Percentiles rank a stretch among this genome's conserved stretches.
Conservation (phyloP, 441 rosid genomes). For the Heliophila coronopifolia region DNA sequence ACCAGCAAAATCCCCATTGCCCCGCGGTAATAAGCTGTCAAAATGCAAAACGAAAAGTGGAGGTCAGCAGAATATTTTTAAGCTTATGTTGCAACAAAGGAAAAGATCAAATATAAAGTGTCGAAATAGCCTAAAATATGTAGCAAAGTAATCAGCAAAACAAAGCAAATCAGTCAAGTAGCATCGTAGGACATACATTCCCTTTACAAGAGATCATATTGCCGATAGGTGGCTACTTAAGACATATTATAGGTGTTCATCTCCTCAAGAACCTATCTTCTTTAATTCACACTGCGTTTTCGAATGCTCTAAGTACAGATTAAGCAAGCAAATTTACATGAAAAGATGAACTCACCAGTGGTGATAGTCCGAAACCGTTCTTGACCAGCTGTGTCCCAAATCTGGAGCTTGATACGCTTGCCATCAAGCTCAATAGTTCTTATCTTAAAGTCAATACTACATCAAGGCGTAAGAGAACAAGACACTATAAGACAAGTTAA, state of each 20-base stretch:
- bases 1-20: conserved; percentile 73
- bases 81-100: background rate
- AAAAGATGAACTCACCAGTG: conserved; percentile 39
- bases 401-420: conserved; percentile 69
- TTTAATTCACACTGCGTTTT: background rate
- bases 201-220: conserved; percentile 2
- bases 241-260: background rate
- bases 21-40: conserved; percentile 65
- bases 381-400: conserved; percentile 84
- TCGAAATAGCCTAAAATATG: background rate
- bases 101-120: background rate
- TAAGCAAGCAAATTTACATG: background rate
- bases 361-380: conserved; percentile 73
- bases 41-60: background rate
- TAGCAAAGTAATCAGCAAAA: background rate
- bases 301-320: background rate
- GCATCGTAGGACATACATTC: background rate
- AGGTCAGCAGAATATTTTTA: background rate
- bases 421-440: conserved; percentile 75
- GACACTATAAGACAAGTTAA: background rate
- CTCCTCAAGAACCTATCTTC: background rate
- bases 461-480: background rate
- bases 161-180: conserved; percentile 1
- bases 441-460: conserved; percentile 75
- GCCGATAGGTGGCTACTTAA: background rate